phyloP scores from a whole-genome alignment of 352 stramenopile species.

The Phytopythium chamaehyphon region DNA sequence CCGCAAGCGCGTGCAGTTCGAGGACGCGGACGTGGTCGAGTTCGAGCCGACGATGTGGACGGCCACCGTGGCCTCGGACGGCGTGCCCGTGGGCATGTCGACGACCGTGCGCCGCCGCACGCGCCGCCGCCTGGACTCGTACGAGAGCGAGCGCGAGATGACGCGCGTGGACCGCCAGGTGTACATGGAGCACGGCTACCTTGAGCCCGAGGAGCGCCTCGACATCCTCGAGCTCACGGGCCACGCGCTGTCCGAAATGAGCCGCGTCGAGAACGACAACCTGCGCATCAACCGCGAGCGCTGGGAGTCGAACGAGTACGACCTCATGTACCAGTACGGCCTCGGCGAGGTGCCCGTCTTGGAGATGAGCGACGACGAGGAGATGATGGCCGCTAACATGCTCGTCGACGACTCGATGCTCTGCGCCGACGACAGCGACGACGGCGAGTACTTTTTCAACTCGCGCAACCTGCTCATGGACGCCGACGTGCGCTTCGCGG shows the following conservation, averaged over 20 bases:
- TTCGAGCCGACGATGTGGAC: conserved; percentile 83
- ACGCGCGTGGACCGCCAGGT: conserved; percentile 60
- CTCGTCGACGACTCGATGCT: conserved; percentile 40
- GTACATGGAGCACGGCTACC: conserved; percentile 81
- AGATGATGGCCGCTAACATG: conserved; percentile 33
- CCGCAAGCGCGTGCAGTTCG: conserved; percentile 53
- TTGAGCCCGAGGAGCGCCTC: conserved; percentile 72
- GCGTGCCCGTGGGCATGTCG: conserved; percentile 73
- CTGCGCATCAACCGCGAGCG: conserved; percentile 76
- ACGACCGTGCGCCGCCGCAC: conserved; percentile 57
- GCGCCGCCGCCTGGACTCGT: conserved; percentile 58
- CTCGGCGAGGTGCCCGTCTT: conserved; percentile 60
- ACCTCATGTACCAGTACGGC: conserved; percentile 78
- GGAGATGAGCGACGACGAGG: conserved; percentile 52
- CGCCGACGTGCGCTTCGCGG: conserved; percentile 51
- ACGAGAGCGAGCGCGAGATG: conserved; percentile 54
- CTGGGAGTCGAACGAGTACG: conserved; percentile 85
- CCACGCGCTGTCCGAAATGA: conserved; percentile 60
- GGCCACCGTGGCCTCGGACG: conserved; percentile 71
- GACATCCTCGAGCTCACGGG: conserved; percentile 71
- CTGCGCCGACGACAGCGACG: conserved; percentile 43
- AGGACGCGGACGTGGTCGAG: conserved; percentile 63
- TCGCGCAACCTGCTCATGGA: conserved; percentile 41
- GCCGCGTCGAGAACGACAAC: conserved; percentile 57
- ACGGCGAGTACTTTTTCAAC: conserved; percentile 54